Base-by-base conservation (phyloP, 768 basidiomycete species). In the Steccherinum ochraceum region DNA sequence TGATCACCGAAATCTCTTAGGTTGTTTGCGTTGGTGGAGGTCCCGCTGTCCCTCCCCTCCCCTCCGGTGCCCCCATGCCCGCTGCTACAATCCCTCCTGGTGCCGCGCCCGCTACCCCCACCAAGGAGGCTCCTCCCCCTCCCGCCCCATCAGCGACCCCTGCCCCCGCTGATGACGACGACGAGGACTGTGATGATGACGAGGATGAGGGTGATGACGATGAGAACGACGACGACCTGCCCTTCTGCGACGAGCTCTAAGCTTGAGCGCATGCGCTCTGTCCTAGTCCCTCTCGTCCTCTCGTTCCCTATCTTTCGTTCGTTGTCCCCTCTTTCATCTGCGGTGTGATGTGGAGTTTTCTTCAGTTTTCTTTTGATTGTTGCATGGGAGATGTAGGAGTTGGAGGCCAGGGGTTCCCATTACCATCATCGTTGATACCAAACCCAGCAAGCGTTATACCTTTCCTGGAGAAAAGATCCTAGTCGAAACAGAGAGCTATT, bases 211-310 rank as follows among this genome's bases (percentile, higher is more conserved):
- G 47, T 24, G 57, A 54, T 20, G 66, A 49, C 46, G 62, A 63
- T 24, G 61, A 64, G 1, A 69, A 70, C 35, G 73, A 73, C 47
- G 71, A 72, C 5, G 68, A 73, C 56, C 61, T 79, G 13, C 77
- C 77, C 40, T 80, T 54, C 58, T 81, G 80, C 64, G 77, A 80
- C 55, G 73, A 79, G 68, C 64, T 73, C 57, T 72, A 62, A 66
- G 52, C 52, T 3, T 24, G 24, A 25, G 35, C 27, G 35, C 35
- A 11, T 39, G 11, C 35, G 11, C n/a, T n/a, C n/a, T n/a, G n/a
- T n/a, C n/a, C n/a, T n/a, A n/a, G n/a, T n/a, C n/a, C n/a, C n/a
- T n/a, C n/a, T n/a, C n/a, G n/a, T n/a, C n/a, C n/a, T n/a, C n/a
- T n/a, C n/a, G n/a, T n/a, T n/a, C n/a, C n/a, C n/a, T n/a, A n/a